Evolutionary conservation across 2,329 filamentous ascomycete species (phyloP).

Genomic region (Teratosphaeria zuluensis): DNA sequence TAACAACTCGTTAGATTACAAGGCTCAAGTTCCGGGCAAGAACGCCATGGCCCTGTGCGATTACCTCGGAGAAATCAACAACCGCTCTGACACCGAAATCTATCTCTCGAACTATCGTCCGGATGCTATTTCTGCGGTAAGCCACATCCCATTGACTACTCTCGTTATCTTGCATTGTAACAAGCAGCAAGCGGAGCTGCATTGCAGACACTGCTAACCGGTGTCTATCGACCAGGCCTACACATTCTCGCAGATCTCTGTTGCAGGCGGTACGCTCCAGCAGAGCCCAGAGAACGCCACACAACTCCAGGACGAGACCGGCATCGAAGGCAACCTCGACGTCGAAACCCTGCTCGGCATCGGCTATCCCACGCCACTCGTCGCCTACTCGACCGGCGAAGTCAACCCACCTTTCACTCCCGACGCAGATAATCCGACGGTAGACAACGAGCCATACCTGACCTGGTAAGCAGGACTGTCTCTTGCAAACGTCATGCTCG

Average conservation of each 20-base stretch:
- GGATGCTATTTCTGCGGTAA: constrained; percentile 37
- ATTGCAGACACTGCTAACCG: too few species aligned
- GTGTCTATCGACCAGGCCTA: constrained; percentile 25
- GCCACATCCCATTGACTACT: neutral
- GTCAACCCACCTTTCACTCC: constrained; percentile 41
- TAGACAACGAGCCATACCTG: constrained; percentile 61
- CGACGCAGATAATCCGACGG: constrained; percentile 35
- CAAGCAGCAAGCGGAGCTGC: too few species aligned
- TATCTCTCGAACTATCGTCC: constrained; percentile 51
- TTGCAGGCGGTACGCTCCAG: constrained; percentile 45
- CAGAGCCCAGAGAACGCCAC: constrained; percentile 28
- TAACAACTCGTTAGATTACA: constrained; percentile 31
- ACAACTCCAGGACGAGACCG: constrained; percentile 19
- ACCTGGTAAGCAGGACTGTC: constrained; percentile 33
- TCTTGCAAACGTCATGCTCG: too few species aligned
- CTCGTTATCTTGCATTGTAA: too few species aligned
- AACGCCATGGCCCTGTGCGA: constrained; percentile 37
- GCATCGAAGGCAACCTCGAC: constrained; percentile 53
- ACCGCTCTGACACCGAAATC: constrained; percentile 41
- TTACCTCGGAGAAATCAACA: constrained; percentile 37
- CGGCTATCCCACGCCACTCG: constrained; percentile 44
- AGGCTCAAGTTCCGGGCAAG: constrained; percentile 29
- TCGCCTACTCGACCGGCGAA: constrained; percentile 52
- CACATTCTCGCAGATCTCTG: constrained; percentile 43
- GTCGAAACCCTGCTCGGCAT: constrained; percentile 51